phyloP scores from a whole-genome alignment of 805 yeast genomes.

The Teunomyces lycoperdinae region DNA sequence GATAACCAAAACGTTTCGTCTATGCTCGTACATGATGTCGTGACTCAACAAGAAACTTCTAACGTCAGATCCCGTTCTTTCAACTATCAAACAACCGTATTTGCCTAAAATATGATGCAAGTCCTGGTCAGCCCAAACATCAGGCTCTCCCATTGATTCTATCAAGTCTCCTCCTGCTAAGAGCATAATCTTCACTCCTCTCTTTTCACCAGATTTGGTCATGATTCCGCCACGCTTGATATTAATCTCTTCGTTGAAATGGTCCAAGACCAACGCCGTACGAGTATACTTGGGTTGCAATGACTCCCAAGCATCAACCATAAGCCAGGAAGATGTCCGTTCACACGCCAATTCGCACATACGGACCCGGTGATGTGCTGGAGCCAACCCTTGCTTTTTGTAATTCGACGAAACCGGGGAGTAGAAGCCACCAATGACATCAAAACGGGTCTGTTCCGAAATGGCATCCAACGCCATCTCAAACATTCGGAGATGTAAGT shows the following conservation, averaged over 20 bases:
- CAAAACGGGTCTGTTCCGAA: slow-evolving; percentile 87
- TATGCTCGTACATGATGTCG: slow-evolving; percentile 96
- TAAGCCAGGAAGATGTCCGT: slow-evolving; percentile 92
- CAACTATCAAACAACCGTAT: slow-evolving; percentile 95
- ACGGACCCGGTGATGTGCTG: slow-evolving; percentile 84
- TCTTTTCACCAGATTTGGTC: slow-evolving; percentile 53
- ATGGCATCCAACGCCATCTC: slow-evolving; percentile 98
- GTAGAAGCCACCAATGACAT: slow-evolving; percentile 94
- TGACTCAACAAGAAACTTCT: slow-evolving; percentile 87
- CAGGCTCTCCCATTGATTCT: slow-evolving; percentile 99
- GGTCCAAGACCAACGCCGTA: slow-evolving; percentile 93
- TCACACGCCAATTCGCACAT: slow-evolving; percentile 99
- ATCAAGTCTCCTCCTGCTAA: slow-evolving; percentile 97
- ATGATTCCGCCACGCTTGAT: slow-evolving; percentile 82
- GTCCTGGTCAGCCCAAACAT: slow-evolving; percentile 97
- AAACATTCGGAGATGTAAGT: slow-evolving; percentile 92
- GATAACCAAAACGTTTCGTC: slow-evolving; percentile 88
- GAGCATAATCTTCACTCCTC: slow-evolving; percentile 92
- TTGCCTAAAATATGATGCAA: slow-evolving; percentile 92
- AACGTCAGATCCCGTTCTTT: slow-evolving; percentile 95
- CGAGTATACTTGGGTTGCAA: slow-evolving; percentile 87
- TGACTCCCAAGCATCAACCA: slow-evolving; percentile 99
- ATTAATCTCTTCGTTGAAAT: slow-evolving; percentile 92
- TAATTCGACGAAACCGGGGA: slow-evolving; percentile 94
- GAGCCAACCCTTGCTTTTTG: slow-evolving; percentile 89